phyloP scores from a whole-genome alignment of 2,329 filamentous ascomycete genomes.

The Zalaria obscura region DNA sequence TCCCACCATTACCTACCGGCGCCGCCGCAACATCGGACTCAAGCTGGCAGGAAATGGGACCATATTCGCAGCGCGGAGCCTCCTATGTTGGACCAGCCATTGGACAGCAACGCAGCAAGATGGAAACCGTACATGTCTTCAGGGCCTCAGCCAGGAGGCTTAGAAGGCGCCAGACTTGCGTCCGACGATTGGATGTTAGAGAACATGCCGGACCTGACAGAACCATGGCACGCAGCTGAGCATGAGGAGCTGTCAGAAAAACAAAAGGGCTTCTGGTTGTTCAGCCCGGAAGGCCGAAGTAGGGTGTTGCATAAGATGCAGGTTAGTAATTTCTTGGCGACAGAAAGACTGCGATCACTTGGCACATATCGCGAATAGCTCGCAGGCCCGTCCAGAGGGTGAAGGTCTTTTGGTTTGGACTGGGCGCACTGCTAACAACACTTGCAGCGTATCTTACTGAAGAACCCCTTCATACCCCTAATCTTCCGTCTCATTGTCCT shows the following conservation, averaged over 20 bases:
- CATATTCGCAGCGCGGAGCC: slow-evolving; percentile 18
- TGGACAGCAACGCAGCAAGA: slow-evolving; percentile 17
- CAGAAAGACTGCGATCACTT: neutral
- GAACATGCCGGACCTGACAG: slow-evolving; percentile 32
- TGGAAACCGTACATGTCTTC: slow-evolving; percentile 23
- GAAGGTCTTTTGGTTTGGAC: no score
- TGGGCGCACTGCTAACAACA: no score
- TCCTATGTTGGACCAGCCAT: slow-evolving; percentile 17
- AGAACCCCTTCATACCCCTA: slow-evolving; percentile 74
- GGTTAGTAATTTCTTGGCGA: slow-evolving; percentile 4
- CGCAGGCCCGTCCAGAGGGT: no score
- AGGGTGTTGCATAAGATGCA: slow-evolving; percentile 47
- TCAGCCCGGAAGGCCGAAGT: slow-evolving; percentile 32
- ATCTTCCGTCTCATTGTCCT: slow-evolving; percentile 72
- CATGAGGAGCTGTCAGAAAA: slow-evolving; percentile 35
- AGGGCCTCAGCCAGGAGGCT: slow-evolving; percentile 18
- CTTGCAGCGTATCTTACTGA: slow-evolving; percentile 46
- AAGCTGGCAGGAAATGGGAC: slow-evolving; percentile 21
- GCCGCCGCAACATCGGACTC: slow-evolving; percentile 15
- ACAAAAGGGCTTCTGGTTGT: slow-evolving; percentile 33
- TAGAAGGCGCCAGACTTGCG: slow-evolving; percentile 19
- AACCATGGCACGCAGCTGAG: slow-evolving; percentile 41
- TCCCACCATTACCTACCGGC: slow-evolving; percentile 9
- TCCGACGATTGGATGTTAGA: slow-evolving; percentile 33
- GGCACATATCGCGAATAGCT: no score